Evolutionary conservation across 352 stramenopile genomes (phyloP), one percentile per base, ranked within the genome.

Genomic region (Phytophthora litchii): DNA sequence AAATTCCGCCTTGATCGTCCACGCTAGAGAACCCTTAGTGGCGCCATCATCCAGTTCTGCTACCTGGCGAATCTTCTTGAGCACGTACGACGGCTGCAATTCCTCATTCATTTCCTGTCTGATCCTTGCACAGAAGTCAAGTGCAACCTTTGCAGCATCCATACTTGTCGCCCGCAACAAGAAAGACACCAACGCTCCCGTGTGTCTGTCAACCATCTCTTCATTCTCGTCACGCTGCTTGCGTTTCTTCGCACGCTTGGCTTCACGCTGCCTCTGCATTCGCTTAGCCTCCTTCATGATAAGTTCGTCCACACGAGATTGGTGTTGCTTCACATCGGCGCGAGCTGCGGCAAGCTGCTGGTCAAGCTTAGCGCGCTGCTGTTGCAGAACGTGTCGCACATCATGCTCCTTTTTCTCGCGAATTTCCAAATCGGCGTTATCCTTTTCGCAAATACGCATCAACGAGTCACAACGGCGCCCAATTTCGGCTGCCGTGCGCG

Each of bases 401-500:
- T 89, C 81, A 0, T 80, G 59, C 48, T 95, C 86, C 43, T 93
- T 93, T 51, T 81, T 85, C 57, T 94, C 85, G 23, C 88, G 88
- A 20, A 70, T 53, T 29, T 93, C 84, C 36, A 91, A 54, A 27
- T 95, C 89, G 0, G 91, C 84, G 41, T 97, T 96, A 50, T 98
- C 93, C 64, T 95, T 96, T 66, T 98, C 93, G 14, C 97, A 95
- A 64, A 98, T 93, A 11, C 90, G 89, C 70, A 99, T 98, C 14
- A 99, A 68, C 0, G 91, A 70, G 56, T 99, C 96, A 48, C 95
- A 98, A 11, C 97, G 92, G 40, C 96, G 95, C 25, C 98, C 94
- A 32, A 99, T 97, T 66, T 99, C 97, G 5, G 86, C 84, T 1
- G 94, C 88, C 12, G 90, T 98, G 37, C 97, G 86, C 10, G 92